Base-by-base conservation (phyloP, 148 eudicot genomes). In the Spergularia bocconei region DNA sequence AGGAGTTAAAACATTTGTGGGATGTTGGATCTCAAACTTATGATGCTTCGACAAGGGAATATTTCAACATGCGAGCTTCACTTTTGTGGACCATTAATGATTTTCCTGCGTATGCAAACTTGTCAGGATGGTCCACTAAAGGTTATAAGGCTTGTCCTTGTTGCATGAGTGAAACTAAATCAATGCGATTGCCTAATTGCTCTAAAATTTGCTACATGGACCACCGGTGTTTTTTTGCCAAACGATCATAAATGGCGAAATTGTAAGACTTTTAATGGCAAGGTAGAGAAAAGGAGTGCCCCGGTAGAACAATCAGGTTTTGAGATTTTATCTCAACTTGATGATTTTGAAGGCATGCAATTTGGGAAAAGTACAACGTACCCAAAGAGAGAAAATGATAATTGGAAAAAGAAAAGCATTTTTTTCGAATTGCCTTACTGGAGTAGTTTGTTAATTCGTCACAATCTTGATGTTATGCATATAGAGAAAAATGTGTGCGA, bases 1-100 rank as follows among this genome's bases (percentile, higher is more conserved):
- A 80, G 13, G 77, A 84, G n/a, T 61, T 77, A 9, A 63, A 61
- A 23, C 57, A 71, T 6, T 68, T 83, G 33, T 80, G 74, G 81
- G 63, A 66, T 6, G 4, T 0, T 20, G 79, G 81, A 6, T 62
- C 59, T 39, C 61, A 63, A 13, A 66, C 73, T 11, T 78, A 78
- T 74, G 76, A 82, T 78, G 79, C 63, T 0, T 36, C 52, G 1
- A 59, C 25, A 13, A 47, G 54, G 4, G 58, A 58, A 15, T 41
- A 48, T 14, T 76, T 76, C 48, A 8, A 14, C 2, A 52, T 76
- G 73, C 73, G 11, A 12, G 74, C 75, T 17, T 7, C 69, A 14
- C 16, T 70, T 25, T 51, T 70, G 16, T 71, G 76, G 71, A 78
- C 81, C 4, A 72, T 77, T 3, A 71, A 72, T 57, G 81, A 72